phyloP scores from a whole-genome alignment of 2,329 filamentous ascomycete genomes.

The Eutypa lata region DNA sequence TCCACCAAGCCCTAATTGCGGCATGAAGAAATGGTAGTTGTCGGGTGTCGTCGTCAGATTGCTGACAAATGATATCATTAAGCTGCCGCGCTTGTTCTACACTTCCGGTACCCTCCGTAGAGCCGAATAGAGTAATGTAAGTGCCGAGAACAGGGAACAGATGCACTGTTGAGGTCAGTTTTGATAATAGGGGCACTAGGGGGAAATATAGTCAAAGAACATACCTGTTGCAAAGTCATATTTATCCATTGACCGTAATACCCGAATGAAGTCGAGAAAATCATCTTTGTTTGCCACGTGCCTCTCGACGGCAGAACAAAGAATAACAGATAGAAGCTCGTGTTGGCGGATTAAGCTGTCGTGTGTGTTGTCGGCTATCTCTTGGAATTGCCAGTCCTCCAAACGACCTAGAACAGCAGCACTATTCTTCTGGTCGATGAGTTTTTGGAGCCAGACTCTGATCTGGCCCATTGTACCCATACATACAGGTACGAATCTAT shows the following conservation, averaged over 20 bases:
- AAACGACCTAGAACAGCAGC: slow-evolving; percentile 70
- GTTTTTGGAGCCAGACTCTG: slow-evolving; percentile 70
- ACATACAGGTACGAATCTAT: slow-evolving; percentile 70
- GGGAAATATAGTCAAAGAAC: background rate
- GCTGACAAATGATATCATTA: slow-evolving; percentile 64
- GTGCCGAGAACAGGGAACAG: slow-evolving; percentile 76
- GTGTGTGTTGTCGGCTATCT: slow-evolving; percentile 78
- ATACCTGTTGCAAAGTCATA: slow-evolving; percentile 54
- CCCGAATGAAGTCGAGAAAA: slow-evolving; percentile 67
- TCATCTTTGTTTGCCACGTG: slow-evolving; percentile 68
- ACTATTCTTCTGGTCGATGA: slow-evolving; percentile 74
- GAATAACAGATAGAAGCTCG: slow-evolving; percentile 78
- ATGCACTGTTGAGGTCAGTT: slow-evolving; percentile 57
- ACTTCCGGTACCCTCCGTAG: slow-evolving; percentile 66
- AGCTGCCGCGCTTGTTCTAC: slow-evolving; percentile 68
- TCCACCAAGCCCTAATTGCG: slow-evolving; percentile 79
- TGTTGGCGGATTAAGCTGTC: slow-evolving; percentile 84
- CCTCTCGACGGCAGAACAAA: slow-evolving; percentile 75
- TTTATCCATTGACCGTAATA: slow-evolving; percentile 67
- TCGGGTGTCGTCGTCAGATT: slow-evolving; percentile 68
- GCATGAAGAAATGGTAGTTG: slow-evolving; percentile 73
- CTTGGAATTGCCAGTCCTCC: slow-evolving; percentile 56
- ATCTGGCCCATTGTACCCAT: slow-evolving; percentile 73
- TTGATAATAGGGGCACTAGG: background rate
- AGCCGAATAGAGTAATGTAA: slow-evolving; percentile 75